These are phyloP conservation scores for Ustilago cynodontis DNA, from an alignment of 1,284 basidiomycete species.

Conservation along the genomic window DNA sequence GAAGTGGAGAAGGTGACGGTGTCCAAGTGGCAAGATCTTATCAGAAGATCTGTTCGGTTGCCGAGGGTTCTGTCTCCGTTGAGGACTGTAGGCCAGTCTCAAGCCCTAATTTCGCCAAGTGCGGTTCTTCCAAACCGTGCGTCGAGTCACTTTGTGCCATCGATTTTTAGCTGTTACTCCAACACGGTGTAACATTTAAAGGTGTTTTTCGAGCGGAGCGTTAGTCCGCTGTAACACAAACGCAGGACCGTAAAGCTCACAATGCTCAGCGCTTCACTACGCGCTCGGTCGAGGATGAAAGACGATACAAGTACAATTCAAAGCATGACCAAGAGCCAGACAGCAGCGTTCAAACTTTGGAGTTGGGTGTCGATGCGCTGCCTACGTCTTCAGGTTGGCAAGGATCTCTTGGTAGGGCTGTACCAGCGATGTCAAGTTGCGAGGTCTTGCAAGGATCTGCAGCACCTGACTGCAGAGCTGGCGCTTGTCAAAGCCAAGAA, in stretches of 20 bases:
- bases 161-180: background rate
- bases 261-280: background rate
- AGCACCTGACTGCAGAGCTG: constrained; percentile 49
- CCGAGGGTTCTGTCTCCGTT: background rate
- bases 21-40: background rate
- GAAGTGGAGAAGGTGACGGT: background rate
- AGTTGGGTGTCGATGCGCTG: too few species aligned
- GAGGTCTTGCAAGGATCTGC: constrained; percentile 48
- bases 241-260: too few species aligned
- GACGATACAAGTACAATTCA: constrained; percentile 2
- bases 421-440: constrained; percentile 44
- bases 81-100: constrained; percentile 7
- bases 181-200: background rate
- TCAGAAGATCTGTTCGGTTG: constrained; percentile 6
- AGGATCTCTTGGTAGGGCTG: constrained; percentile 54
- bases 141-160: constrained; percentile 14
- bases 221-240: too few species aligned
- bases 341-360: background rate
- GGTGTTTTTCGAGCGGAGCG: too few species aligned
- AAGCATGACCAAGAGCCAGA: too few species aligned
- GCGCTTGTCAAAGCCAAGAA: constrained; percentile 47
- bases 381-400: constrained; percentile 37
- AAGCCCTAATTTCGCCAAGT: background rate
- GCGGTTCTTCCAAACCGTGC: constrained; percentile 14
- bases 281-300: background rate